phyloP scores from a whole-genome alignment of 129 eudicot species.

The Logfia minima region DNA sequence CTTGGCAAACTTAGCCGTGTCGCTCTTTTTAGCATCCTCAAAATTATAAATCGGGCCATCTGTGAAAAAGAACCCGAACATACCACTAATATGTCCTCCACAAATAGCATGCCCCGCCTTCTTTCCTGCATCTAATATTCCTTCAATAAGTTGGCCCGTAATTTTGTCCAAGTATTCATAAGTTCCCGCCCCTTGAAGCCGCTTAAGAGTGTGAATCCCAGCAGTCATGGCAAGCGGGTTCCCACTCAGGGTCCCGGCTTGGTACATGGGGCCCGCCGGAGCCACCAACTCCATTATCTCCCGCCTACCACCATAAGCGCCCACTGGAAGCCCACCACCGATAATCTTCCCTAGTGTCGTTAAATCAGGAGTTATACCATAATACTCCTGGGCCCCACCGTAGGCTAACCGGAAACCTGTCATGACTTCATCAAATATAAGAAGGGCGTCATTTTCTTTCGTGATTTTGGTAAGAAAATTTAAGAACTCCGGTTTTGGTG shows the following conservation, averaged over 20 bases:
- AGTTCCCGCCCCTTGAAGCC: conserved; percentile 56
- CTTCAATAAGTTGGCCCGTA: conserved; percentile 60
- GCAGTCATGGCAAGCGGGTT: conserved; percentile 99
- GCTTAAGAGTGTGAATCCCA: conserved; percentile 85
- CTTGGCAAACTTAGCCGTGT: conserved; percentile 70
- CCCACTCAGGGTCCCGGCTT: conserved; percentile 88
- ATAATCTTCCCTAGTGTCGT: conserved; percentile 82
- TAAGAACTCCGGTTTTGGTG: conserved; percentile 75
- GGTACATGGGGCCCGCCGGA: conserved; percentile 98
- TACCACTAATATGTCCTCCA: conserved; percentile 81
- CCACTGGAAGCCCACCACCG: conserved; percentile 91
- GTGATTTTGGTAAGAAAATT: conserved; percentile 54
- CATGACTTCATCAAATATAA: conserved; percentile 89
- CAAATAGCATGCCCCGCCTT: conserved; percentile 80
- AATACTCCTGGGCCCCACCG: conserved; percentile 94
- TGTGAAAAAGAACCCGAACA: conserved; percentile 93
- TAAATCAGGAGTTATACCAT: conserved; percentile 73
- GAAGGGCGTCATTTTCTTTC: conserved; percentile 63
- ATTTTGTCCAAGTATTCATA: conserved; percentile 67
- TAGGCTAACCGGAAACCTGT: conserved; percentile 84
- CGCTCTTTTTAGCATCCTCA: conserved; percentile 91
- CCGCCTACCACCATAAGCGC: conserved; percentile 91
- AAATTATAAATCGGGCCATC: conserved; percentile 82
- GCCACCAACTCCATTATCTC: conserved; percentile 99
- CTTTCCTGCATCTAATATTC: conserved; percentile 73